Evolutionary conservation across 2,329 filamentous ascomycete species (phyloP).

Genomic region (Acrocalymma vagum): DNA sequence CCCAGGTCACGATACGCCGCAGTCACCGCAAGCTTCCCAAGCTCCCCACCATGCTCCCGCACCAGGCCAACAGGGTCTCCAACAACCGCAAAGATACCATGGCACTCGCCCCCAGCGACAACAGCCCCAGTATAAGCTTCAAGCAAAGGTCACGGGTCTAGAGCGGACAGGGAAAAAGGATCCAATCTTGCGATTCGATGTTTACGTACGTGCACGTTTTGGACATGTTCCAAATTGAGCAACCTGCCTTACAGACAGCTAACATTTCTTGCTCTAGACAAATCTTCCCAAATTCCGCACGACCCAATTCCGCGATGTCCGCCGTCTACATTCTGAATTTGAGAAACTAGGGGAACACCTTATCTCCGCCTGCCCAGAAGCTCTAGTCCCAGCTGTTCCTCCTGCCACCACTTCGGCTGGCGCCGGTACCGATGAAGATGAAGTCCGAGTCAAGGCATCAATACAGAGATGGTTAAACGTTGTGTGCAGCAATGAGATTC

Average conservation of each 20-base stretch:
- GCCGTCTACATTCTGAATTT: slow-evolving; percentile 94
- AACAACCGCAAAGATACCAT: slow-evolving; percentile 57
- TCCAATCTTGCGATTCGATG: slow-evolving; percentile 92
- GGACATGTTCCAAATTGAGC: background rate
- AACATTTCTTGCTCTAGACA: slow-evolving; percentile 66
- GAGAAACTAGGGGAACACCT: slow-evolving; percentile 95
- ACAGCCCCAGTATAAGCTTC: slow-evolving; percentile 81
- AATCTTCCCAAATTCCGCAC: slow-evolving; percentile 98
- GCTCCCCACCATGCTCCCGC: too few relatives aligned
- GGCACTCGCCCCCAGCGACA: slow-evolving; percentile 52
- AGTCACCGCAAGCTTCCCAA: slow-evolving; percentile 47
- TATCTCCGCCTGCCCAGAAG: slow-evolving; percentile 96
- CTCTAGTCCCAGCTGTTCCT: slow-evolving; percentile 91
- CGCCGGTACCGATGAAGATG: slow-evolving; percentile 95
- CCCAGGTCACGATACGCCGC: slow-evolving; percentile 32
- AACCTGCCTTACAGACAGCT: slow-evolving; percentile 14
- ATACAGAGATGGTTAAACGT: slow-evolving; percentile 96
- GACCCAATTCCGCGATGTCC: slow-evolving; percentile 97
- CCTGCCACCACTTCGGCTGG: slow-evolving; percentile 94
- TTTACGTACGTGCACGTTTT: slow-evolving; percentile 75
- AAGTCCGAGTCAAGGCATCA: slow-evolving; percentile 83
- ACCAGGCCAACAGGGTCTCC: slow-evolving; percentile 49
- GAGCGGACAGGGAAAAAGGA: slow-evolving; percentile 96
- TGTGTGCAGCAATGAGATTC: slow-evolving; percentile 88
- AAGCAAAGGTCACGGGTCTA: slow-evolving; percentile 92